These are phyloP conservation scores for Symbiodinium pilosum DNA, from an alignment of 73 alveolate genomes.

Conservation along the genomic window DNA sequence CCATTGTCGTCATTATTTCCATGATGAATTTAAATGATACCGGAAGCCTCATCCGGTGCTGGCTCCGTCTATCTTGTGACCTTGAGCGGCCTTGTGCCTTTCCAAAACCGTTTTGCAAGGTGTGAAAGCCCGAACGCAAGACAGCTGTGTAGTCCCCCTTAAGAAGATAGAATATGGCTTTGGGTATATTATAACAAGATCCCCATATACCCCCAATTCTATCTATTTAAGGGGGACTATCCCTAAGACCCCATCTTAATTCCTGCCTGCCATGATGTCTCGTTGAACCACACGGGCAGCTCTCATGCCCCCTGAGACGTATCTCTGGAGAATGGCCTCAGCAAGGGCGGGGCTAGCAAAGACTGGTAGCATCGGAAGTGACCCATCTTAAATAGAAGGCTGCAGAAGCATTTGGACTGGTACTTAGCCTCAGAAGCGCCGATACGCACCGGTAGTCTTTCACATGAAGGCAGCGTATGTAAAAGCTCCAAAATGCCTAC, in stretches of 20 bases:
- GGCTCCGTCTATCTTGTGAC: too few species aligned
- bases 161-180: too few species aligned
- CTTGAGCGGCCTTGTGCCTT: neutral
- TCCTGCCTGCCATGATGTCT: conserved; percentile 74
- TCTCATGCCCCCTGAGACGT: conserved; percentile 42
- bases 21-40: neutral
- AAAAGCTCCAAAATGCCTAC: too few species aligned
- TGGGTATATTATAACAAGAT: neutral
- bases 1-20: neutral
- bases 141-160: neutral
- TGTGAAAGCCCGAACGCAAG: neutral
- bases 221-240: neutral
- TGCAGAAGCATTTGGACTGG: too few species aligned
- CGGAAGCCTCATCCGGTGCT: too few species aligned
- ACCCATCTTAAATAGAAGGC: too few species aligned
- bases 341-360: too few species aligned
- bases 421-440: too few species aligned
- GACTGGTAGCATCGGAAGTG: too few species aligned
- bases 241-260: neutral
- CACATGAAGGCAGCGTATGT: too few species aligned
- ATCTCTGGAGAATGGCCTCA: conserved; percentile 56
- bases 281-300: conserved; percentile 56
- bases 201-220: neutral
- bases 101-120: neutral
- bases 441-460: too few species aligned